A percentile compares a stretch with the other conserved stretches of the same genome.
phyloP scores from a whole-genome alignment of 2,329 filamentous ascomycete species.

The Ophiostoma perfectum region DNA sequence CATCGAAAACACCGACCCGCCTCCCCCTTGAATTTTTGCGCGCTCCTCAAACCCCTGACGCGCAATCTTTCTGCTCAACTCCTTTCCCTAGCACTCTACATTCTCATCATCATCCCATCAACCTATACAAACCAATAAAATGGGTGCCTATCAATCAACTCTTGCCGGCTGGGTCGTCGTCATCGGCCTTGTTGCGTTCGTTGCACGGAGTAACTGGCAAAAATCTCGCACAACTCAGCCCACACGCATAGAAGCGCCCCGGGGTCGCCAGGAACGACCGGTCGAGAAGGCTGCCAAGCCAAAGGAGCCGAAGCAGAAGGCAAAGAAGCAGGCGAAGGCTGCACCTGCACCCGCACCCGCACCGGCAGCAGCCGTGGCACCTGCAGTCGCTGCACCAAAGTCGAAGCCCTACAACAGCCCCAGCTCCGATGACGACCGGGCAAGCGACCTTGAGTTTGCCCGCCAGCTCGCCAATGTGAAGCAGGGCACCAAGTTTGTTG shows the following conservation, averaged over 20 bases:
- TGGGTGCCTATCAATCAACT: conserved; percentile 36
- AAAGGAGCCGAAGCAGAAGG: conserved; percentile 34
- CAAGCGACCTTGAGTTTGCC: conserved; percentile 62
- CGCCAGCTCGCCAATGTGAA: conserved; percentile 65
- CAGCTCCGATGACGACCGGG: conserved; percentile 49
- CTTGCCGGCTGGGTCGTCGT: conserved; percentile 34
- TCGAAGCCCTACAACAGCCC: not conserved
- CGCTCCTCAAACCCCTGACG: conserved; percentile 1
- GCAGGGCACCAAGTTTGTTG: conserved; percentile 58
- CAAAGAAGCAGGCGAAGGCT: conserved; percentile 38
- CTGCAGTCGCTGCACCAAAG: conserved; percentile 31
- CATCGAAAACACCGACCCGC: not conserved
- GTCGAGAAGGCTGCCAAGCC: conserved; percentile 28
- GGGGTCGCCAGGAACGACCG: conserved; percentile 32
- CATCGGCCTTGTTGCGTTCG: conserved; percentile 28
- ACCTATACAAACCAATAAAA: conserved; percentile 25
- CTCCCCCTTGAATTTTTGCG: not conserved
- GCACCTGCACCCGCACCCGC: conserved; percentile 24
- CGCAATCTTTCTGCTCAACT: not conserved
- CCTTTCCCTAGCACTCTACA: not conserved
- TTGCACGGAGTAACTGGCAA: conserved; percentile 29
- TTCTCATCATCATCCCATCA: not conserved
- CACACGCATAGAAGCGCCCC: conserved; percentile 27
- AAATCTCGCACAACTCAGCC: conserved; percentile 28
- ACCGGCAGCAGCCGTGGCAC: not conserved